Conservation (phyloP, 208 protist species). For the Herpetomonas tarakana region DNA sequence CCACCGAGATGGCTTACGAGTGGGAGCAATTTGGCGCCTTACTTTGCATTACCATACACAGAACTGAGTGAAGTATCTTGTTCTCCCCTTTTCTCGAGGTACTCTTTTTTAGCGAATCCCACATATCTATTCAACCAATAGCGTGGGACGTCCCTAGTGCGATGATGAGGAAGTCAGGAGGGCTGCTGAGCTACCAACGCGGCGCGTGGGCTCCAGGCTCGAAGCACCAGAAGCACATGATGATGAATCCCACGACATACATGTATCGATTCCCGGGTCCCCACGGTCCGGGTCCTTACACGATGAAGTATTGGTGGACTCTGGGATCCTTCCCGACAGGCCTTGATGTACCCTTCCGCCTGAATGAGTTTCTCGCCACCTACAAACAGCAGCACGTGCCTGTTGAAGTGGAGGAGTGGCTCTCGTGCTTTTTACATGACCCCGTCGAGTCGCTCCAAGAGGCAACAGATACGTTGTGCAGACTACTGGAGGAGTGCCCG, state of each 20-base stretch:
- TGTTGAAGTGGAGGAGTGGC: constrained; percentile 85
- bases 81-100: no score
- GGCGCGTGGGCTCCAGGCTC: constrained; percentile 80
- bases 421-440: constrained; percentile 65
- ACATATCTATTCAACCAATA: no score
- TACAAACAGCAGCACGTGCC: constrained; percentile 88
- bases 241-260: constrained; percentile 77
- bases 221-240: constrained; percentile 90
- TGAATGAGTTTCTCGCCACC: constrained; percentile 74
- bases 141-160: no score
- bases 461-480: constrained; percentile 39
- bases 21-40: no score
- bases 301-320: constrained; percentile 93
- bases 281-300: constrained; percentile 76
- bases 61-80: no score
- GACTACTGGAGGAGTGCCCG: constrained; percentile 34
- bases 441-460: constrained; percentile 49
- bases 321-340: constrained; percentile 87
- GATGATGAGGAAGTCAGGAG: constrained; percentile 17
- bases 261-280: constrained; percentile 82
- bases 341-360: constrained; percentile 69
- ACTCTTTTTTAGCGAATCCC: no score
- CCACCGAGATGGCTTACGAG: no score
- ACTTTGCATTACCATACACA: no score
- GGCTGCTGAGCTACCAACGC: constrained; percentile 62